A percentile compares a stretch with the other conserved stretches of the same genome.
Evolutionary conservation across 371 early-diverging fungal genomes (phyloP).

Genomic region (Apophysomyces trapeziformis): DNA sequence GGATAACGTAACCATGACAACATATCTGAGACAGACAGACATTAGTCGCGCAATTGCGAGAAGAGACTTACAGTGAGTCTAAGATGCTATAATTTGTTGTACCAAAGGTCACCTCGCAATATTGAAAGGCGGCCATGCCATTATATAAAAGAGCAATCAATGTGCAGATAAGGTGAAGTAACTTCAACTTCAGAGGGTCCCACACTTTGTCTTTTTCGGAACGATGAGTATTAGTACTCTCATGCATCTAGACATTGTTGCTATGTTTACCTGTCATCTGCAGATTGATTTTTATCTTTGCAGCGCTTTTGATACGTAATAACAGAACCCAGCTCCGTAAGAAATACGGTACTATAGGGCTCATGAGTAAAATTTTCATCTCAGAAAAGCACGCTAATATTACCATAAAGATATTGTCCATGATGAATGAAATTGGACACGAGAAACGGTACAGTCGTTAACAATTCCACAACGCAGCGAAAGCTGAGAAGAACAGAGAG

Average conservation of each 20-base stretch:
- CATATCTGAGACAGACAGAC: conserved; percentile 37
- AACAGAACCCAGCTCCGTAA: conserved; percentile 63
- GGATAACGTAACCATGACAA: conserved; percentile 68
- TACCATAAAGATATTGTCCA: conserved; percentile 62
- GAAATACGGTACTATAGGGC: conserved; percentile 60
- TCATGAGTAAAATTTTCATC: not conserved
- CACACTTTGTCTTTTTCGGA: conserved; percentile 42
- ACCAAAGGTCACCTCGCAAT: conserved; percentile 67
- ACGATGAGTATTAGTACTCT: not conserved
- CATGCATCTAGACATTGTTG: not conserved
- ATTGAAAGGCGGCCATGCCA: conserved; percentile 73
- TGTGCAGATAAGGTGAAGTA: conserved; percentile 65
- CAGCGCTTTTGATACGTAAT: conserved; percentile 59
- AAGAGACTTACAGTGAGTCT: conserved; percentile 44
- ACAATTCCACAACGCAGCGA: conserved; percentile 53
- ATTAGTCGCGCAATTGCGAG: no score
- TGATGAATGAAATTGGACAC: conserved; percentile 51
- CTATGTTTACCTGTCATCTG: conserved; percentile 44
- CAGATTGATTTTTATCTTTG: conserved; percentile 62
- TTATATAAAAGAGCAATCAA: conserved; percentile 70
- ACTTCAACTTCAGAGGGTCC: conserved; percentile 62
- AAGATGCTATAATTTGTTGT: conserved; percentile 51
- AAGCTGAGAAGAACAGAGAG: conserved; percentile 49
- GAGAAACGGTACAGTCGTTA: conserved; percentile 62
- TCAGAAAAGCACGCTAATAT: not conserved